A percentile compares a stretch with the other conserved stretches of the same genome.
Conservation (phyloP, 2,329 filamentous ascomycete genomes). For the Aspergillus unguis region DNA sequence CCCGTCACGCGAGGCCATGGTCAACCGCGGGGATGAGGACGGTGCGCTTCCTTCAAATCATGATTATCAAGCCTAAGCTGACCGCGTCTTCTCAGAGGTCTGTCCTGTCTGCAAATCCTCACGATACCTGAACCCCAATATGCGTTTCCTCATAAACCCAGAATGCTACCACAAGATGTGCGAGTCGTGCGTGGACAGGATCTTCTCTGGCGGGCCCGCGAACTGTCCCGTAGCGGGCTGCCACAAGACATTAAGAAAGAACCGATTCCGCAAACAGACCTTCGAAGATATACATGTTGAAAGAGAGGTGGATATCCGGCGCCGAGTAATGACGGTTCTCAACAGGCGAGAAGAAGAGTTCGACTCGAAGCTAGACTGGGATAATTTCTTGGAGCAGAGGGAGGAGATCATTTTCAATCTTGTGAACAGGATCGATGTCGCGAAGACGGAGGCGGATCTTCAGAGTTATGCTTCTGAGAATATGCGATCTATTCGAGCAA, state of each 20-base stretch:
- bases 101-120: slow-evolving; percentile 98
- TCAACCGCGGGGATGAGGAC: slow-evolving; percentile 42
- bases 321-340: slow-evolving; percentile 69
- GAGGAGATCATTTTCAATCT: slow-evolving; percentile 89
- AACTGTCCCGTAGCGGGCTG: slow-evolving; percentile 90
- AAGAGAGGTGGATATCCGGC: slow-evolving; percentile 87
- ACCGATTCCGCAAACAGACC: slow-evolving; percentile 80
- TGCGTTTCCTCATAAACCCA: slow-evolving; percentile 94
- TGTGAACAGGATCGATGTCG: slow-evolving; percentile 66
- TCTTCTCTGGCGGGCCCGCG: slow-evolving; percentile 87
- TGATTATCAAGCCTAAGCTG: slow-evolving; percentile 3
- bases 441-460: slow-evolving; percentile 60
- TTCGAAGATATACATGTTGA: slow-evolving; percentile 87
- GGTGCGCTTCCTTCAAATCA: slow-evolving; percentile 25
- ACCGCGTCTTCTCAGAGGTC: slow-evolving; percentile 56
- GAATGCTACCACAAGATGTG: slow-evolving; percentile 99
- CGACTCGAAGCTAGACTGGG: slow-evolving; percentile 75
- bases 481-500: slow-evolving; percentile 53
- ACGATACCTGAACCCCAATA: slow-evolving; percentile 89
- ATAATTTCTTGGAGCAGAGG: slow-evolving; percentile 91
- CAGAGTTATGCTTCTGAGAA: slow-evolving; percentile 71
- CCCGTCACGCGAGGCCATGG: slow-evolving; percentile 28
- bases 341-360: slow-evolving; percentile 92
- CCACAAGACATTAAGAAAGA: slow-evolving; percentile 77
- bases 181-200: slow-evolving; percentile 87